phyloP scores from a whole-genome alignment of 257 asterid species.

The Prunella vulgaris region DNA sequence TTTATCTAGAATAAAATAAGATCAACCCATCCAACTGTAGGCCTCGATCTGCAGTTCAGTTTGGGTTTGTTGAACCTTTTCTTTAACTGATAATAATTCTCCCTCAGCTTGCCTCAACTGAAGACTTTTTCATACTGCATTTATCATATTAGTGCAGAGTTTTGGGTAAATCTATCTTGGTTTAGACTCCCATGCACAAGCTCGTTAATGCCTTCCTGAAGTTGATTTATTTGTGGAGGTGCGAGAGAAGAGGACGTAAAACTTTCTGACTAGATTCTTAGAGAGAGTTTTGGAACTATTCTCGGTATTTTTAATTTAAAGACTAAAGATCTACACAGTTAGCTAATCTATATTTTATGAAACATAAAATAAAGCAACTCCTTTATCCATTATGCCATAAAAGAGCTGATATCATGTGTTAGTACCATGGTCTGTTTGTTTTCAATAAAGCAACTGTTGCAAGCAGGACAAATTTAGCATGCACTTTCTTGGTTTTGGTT shows the following conservation, averaged over 20 bases:
- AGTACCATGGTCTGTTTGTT: not conserved
- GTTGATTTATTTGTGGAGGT: not conserved
- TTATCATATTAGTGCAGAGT: conserved; percentile 1
- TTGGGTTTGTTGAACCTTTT: not conserved
- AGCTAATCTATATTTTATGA: not conserved
- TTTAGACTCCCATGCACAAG: not conserved
- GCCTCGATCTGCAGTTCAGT: not conserved
- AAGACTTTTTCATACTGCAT: not conserved
- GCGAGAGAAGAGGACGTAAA: not conserved
- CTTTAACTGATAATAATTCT: not conserved
- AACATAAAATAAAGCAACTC: conserved; percentile 6
- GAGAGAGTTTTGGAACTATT: not conserved
- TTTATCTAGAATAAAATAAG: not conserved
- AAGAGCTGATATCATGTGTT: not conserved
- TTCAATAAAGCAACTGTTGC: not conserved
- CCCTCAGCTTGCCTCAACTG: not conserved
- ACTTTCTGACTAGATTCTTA: not conserved
- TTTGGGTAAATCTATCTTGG: not conserved
- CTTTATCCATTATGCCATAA: conserved; percentile 2
- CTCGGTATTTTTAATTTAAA: not conserved
- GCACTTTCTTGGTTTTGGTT: conserved; percentile 4
- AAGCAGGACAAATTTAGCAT: not conserved
- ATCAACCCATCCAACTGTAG: not conserved
- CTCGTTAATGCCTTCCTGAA: not conserved
- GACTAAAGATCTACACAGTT: not conserved